Conservation (phyloP, 331 rosid species). For the Quercus tomentella region DNA sequence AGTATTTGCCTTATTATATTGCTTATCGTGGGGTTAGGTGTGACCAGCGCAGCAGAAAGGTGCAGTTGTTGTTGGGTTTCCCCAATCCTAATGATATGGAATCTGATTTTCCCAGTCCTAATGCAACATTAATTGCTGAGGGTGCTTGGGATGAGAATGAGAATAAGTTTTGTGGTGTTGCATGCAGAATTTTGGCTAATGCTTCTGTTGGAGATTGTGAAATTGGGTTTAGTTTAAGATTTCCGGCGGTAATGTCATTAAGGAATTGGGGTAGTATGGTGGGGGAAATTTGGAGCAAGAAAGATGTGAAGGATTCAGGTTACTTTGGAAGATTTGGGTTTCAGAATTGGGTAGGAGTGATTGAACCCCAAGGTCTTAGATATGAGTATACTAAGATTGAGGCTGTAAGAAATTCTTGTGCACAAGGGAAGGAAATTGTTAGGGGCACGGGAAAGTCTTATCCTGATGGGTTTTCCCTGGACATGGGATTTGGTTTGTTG, state of each 20-base stretch:
- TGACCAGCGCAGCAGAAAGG: no score
- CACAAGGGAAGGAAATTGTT: no score
- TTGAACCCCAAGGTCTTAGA: slow-evolving; percentile 28
- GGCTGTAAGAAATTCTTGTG: slow-evolving; percentile 22
- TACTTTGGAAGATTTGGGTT: slow-evolving; percentile 53
- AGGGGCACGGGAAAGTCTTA: no score
- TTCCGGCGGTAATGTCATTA: slow-evolving; percentile 52
- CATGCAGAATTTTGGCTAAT: no score
- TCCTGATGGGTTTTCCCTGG: no score
- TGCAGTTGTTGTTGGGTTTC: slow-evolving; percentile 53
- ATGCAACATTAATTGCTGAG: slow-evolving; percentile 7
- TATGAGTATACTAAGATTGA: slow-evolving; percentile 56
- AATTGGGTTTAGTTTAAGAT: slow-evolving; percentile 40
- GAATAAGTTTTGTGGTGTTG: no score
- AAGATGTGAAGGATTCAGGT: slow-evolving; percentile 42
- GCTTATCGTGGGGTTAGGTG: slow-evolving; percentile 32
- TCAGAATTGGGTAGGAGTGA: slow-evolving; percentile 20
- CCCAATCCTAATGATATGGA: slow-evolving; percentile 15
- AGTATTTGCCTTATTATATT: slow-evolving; percentile 40
- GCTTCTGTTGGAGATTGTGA: no score
- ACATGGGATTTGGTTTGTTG: no score
- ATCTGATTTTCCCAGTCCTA: slow-evolving; percentile 44
- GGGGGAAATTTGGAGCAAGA: slow-evolving; percentile 70
- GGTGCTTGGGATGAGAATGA: no score
- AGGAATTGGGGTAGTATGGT: slow-evolving; percentile 48